Evolutionary conservation across 2,329 filamentous ascomycete species (phyloP).

Genomic region (Trichoderma semiorbis): DNA sequence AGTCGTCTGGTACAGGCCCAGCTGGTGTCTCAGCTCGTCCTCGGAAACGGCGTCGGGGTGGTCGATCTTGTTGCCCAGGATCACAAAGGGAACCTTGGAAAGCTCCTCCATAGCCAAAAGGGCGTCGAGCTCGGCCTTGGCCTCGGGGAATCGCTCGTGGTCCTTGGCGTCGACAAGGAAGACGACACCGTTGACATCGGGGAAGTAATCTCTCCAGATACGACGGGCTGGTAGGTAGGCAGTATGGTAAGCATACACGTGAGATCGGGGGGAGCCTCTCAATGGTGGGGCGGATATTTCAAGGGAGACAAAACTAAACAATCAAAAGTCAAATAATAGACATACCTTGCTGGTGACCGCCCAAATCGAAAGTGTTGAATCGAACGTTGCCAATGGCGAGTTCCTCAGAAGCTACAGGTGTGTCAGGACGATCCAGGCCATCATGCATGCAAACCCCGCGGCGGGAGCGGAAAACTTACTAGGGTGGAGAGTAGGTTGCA

Average conservation of each 20-base stretch:
- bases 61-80: conserved; percentile 99
- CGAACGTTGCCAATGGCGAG: conserved; percentile 88
- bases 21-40: conserved; percentile 87
- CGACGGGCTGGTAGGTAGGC: conserved; percentile 63
- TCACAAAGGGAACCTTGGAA: conserved; percentile 88
- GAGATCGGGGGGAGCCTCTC: neutral
- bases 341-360: conserved; percentile 86
- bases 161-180: conserved; percentile 98
- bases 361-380: conserved; percentile 92
- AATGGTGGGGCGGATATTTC: neutral
- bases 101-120: conserved; percentile 97
- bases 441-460: neutral
- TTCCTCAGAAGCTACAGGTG: conserved; percentile 72
- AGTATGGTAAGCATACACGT: neutral
- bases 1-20: conserved; percentile 93
- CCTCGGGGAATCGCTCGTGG: conserved; percentile 87
- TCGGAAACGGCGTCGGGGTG: conserved; percentile 93
- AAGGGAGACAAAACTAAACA: neutral
- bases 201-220: conserved; percentile 96
- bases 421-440: conserved; percentile 19
- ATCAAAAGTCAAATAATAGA: neutral
- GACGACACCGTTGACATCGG: conserved; percentile 92
- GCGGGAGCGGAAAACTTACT: conserved; percentile 56
- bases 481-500: conserved; percentile 87
- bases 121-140: conserved; percentile 94